Percentiles rank a stretch among this genome's conserved stretches.
Evolutionary conservation across 192 early-diverging fungal genomes (phyloP).

Genomic region (Linnemannia exigua): DNA sequence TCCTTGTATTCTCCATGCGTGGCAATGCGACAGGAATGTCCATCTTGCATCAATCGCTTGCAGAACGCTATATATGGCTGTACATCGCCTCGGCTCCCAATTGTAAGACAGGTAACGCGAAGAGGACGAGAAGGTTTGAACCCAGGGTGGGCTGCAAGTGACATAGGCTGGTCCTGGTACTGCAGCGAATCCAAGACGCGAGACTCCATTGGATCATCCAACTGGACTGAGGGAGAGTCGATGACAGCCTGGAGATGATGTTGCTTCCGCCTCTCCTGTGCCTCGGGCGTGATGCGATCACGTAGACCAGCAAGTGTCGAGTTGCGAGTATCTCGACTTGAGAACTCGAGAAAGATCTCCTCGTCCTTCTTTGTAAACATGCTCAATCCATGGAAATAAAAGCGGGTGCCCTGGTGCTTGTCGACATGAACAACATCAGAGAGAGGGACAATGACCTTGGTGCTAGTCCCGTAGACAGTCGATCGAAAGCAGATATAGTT

Average conservation of each 20-base stretch:
- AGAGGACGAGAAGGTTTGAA: conserved; percentile 57
- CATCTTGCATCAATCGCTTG: conserved; percentile 70
- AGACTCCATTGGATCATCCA: conserved; percentile 34
- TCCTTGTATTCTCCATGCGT: conserved; percentile 73
- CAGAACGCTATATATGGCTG: conserved; percentile 77
- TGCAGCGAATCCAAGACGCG: conserved; percentile 20
- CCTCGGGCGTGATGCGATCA: conserved; percentile 22
- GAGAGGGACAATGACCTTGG: conserved; percentile 70
- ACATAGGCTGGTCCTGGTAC: conserved; percentile 17
- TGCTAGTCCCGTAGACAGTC: conserved; percentile 61
- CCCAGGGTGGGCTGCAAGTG: conserved; percentile 23
- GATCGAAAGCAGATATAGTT: conserved; percentile 74
- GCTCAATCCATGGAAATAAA: conserved; percentile 62
- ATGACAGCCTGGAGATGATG: conserved; percentile 18
- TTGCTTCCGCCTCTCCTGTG: conserved; percentile 14
- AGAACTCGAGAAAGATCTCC: conserved; percentile 73
- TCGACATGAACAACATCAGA: conserved; percentile 62
- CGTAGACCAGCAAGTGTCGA: conserved; percentile 18
- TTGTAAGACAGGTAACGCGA: conserved; percentile 74
- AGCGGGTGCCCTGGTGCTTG: conserved; percentile 57
- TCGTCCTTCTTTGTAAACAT: conserved; percentile 62
- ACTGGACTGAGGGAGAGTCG: conserved; percentile 20
- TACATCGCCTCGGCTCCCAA: conserved; percentile 80
- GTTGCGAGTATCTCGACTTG: conserved; percentile 24
- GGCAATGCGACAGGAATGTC: conserved; percentile 74